Evolutionary conservation across 192 early-diverging fungal genomes (phyloP), one percentile per base, ranked within the genome.

Genomic region (Coemansia sp.): DNA sequence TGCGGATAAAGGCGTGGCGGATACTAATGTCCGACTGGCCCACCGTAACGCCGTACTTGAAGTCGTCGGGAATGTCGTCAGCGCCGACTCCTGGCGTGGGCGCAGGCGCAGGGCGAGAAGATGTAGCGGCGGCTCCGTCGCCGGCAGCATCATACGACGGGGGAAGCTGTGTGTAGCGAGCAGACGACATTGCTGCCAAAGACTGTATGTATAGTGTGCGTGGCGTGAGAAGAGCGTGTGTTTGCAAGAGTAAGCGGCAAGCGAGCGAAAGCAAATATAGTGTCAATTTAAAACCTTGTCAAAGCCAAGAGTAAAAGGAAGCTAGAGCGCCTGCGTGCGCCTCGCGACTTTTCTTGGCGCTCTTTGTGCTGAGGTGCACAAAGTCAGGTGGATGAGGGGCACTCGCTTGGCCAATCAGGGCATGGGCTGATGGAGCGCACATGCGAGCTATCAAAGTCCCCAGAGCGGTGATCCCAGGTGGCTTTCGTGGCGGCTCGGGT

Each of bases 1-100:
- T 87, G 67, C 85, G 81, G 25, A 87, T 63, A 70, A 87, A 87
- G 33, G 80, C 83, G 70, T 70, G 64, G 38, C 80, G 72, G 56
- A 82, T 77, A 43, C 45, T 59, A 6, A 68, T 43, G 58, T 74
- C 73, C 3, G 61, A 80, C 60, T 80, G 70, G 15, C 60, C 36
- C 11, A 77, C 78, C 1, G 55, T 56, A 13, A 77, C 78, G 50
- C 78, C 78, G 39, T 68, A 70, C 30, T 80, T 82, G 51, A 80
- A 80, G 63, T 82, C 80, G 45, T 80, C 78, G 11, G 80, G 80
- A 8, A 82, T 46, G 35, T 65, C 63, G 52, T 77, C 69, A 25
- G 14, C 15, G 32, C 52, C 53, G 5, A 30, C 23, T 15, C 23
- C 35, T 40, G 49, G 53, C 11, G 37, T 41, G 27, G 18, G n/a